phyloP scores from a whole-genome alignment of 1,284 basidiomycete species.

The Sanguinoderma infundibulare region DNA sequence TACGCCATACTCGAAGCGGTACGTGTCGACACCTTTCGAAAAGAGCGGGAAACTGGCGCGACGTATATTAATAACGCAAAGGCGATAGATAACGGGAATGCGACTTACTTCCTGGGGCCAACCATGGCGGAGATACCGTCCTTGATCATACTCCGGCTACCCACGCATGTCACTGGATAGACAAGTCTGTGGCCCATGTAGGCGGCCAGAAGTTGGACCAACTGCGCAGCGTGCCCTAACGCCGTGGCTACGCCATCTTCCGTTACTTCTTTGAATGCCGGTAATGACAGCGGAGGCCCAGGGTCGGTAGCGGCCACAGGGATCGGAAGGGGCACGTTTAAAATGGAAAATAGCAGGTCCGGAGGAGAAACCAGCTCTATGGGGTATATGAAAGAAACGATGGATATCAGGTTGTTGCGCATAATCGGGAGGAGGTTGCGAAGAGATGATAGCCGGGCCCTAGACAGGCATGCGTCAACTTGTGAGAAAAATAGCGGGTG shows the following conservation, averaged over 20 bases:
- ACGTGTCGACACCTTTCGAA: constrained; percentile 92
- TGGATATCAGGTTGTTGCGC: constrained; percentile 74
- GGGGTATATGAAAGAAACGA: constrained; percentile 83
- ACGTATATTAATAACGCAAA: constrained; percentile 17
- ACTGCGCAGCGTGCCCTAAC: constrained; percentile 86
- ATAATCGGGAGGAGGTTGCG: constrained; percentile 55
- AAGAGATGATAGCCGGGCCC: constrained; percentile 49
- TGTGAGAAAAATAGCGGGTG: constrained; percentile 8
- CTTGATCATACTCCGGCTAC: constrained; percentile 85
- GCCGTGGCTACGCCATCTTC: constrained; percentile 87
- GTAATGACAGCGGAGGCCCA: constrained; percentile 79
- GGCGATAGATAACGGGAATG: constrained; percentile 1
- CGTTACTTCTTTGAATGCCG: constrained; percentile 71
- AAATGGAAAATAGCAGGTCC: constrained; percentile 84
- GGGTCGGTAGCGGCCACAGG: constrained; percentile 78
- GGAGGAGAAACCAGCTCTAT: constrained; percentile 84
- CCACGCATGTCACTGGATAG: constrained; percentile 89
- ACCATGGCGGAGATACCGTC: constrained; percentile 94
- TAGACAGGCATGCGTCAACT: constrained; percentile 32
- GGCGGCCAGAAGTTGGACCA: constrained; percentile 80
- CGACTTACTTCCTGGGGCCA: constrained; percentile 84
- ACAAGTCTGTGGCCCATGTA: constrained; percentile 80
- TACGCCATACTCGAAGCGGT: constrained; percentile 97
- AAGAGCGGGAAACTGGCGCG: constrained; percentile 88
- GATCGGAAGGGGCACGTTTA: constrained; percentile 85